These are phyloP conservation scores for Mariannaea sp. DNA, from an alignment of 2,329 filamentous ascomycete genomes.

Conservation along the genomic window DNA sequence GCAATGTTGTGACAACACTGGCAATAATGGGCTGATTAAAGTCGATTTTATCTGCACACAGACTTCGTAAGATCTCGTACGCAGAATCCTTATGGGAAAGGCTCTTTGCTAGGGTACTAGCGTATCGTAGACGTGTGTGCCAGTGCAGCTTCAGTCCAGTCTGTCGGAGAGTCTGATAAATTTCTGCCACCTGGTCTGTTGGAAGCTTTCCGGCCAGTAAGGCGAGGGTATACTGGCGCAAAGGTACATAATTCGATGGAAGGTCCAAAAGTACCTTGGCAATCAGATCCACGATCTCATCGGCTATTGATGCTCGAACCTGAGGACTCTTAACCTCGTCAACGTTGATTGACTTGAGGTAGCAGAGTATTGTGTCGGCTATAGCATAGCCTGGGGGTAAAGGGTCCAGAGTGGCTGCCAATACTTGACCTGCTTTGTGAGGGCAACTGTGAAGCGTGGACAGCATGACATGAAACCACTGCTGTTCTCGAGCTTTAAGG, in stretches of 20 bases:
- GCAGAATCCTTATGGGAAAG: conserved; percentile 48
- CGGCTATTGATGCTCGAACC: conserved; percentile 35
- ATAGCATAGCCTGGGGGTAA: conserved; percentile 46
- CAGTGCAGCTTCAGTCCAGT: conserved; percentile 42
- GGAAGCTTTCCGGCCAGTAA: conserved; percentile 39
- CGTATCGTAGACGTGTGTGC: conserved; percentile 55
- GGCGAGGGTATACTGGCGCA: conserved; percentile 48
- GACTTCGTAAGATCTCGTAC: conserved; percentile 46
- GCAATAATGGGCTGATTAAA: conserved; percentile 53
- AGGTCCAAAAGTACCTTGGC: conserved; percentile 39
- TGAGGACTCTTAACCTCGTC: conserved; percentile 22
- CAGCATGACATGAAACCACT: conserved; percentile 45
- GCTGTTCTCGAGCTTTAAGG: conserved; percentile 28
- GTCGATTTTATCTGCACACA: conserved; percentile 47
- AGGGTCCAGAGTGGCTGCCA: conserved; percentile 46
- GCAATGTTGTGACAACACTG: conserved; percentile 63
- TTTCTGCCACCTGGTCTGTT: conserved; percentile 38
- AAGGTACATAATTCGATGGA: conserved; percentile 39
- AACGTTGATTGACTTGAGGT: conserved; percentile 34
- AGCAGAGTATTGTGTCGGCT: conserved; percentile 43
- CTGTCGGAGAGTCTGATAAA: conserved; percentile 44
- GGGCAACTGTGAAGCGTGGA: conserved; percentile 43
- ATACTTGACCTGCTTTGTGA: conserved; percentile 39
- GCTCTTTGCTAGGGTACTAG: conserved; percentile 49
- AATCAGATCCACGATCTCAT: conserved; percentile 39